Evolutionary conservation across 495 filamentous ascomycete species (phyloP).

Genomic region (Hypoxylon perforatum): DNA sequence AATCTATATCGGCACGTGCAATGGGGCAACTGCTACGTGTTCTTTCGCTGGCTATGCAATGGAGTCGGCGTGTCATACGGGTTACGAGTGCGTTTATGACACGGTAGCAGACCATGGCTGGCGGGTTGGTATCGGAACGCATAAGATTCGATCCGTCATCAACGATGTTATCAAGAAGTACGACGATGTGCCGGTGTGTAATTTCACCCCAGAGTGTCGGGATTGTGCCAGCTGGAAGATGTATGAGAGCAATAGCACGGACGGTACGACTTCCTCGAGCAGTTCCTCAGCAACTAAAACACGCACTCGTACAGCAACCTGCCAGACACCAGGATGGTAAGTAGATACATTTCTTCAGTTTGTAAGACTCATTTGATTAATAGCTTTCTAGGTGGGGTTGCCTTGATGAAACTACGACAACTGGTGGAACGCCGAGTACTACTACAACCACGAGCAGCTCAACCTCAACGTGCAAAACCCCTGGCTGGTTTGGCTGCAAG

Average conservation of each 20-base stretch:
- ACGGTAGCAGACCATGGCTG: slow-evolving; percentile 90
- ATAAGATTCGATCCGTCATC: slow-evolving; percentile 87
- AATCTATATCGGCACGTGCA: slow-evolving; percentile 93
- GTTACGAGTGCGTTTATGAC: slow-evolving; percentile 88
- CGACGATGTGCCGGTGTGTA: slow-evolving; percentile 79
- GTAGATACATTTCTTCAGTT: background rate
- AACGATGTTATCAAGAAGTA: slow-evolving; percentile 85
- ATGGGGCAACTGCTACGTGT: slow-evolving; percentile 85
- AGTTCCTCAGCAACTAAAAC: slow-evolving; percentile 67
- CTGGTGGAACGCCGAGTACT: slow-evolving; percentile 47
- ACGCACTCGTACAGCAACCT: slow-evolving; percentile 81
- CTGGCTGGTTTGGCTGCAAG: slow-evolving; percentile 78
- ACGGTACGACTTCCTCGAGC: slow-evolving; percentile 70
- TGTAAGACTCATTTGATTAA: slow-evolving; percentile 9
- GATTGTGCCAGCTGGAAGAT: slow-evolving; percentile 96
- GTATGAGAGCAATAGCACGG: slow-evolving; percentile 87
- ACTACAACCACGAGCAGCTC: slow-evolving; percentile 56
- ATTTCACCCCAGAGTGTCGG: slow-evolving; percentile 76
- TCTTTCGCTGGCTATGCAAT: slow-evolving; percentile 94
- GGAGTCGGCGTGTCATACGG: slow-evolving; percentile 91
- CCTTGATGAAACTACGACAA: slow-evolving; percentile 68
- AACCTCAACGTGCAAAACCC: slow-evolving; percentile 63
- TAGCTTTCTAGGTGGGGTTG: slow-evolving; percentile 67
- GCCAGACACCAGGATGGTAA: slow-evolving; percentile 84
- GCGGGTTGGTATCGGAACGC: slow-evolving; percentile 85